Base-by-base conservation (phyloP, 805 yeast species). In the Candida hungchunana region DNA sequence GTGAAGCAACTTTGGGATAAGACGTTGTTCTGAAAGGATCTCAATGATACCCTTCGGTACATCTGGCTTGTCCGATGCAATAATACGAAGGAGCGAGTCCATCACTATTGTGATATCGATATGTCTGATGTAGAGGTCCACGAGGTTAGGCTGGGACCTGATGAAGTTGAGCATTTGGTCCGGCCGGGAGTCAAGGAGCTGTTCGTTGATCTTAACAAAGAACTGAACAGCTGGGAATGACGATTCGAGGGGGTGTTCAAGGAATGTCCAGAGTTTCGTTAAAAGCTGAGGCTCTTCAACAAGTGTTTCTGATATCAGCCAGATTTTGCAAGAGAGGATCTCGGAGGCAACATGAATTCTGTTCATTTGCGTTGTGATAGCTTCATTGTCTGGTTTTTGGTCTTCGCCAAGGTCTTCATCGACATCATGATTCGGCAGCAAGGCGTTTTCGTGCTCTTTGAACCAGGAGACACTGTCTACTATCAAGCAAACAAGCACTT, bases 1-100 rank as follows among this genome's bases (percentile, higher is more conserved):
- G 9, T 73, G 66, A n/a, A 93, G 64, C 43, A 89, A 67, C 40
- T 79, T 73, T 7, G 80, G 77, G 15, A 93, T 77, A 36, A 93
- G 66, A 10, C 69, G 58, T 55, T 93, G 97, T 39, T 74, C 78
- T 36, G 80, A 75, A 32, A 90, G 70, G 7, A 82, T 67, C 26
- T 86, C 93, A 37, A 90, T 73, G 13, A 93, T 79, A 2, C 96
- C 97, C 0, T 96, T 85, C 9, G 96, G 87, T 27, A 75, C 71
- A 49, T 86, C 95, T 1, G 83, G 77, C 57, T 86, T 89, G 62
- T 93, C 98, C 0, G 97, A 85, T 35, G 95, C 87, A 21, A 93
- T 85, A 26, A 93, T 74, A 58, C 90, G 82, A 32, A 93, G 67
- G 40, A 93, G 68, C 47, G 89, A 84, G 59, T 93, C 98, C 86